Conservation (phyloP, 768 basidiomycete species). For the Symmetrospora coprosmae region DNA sequence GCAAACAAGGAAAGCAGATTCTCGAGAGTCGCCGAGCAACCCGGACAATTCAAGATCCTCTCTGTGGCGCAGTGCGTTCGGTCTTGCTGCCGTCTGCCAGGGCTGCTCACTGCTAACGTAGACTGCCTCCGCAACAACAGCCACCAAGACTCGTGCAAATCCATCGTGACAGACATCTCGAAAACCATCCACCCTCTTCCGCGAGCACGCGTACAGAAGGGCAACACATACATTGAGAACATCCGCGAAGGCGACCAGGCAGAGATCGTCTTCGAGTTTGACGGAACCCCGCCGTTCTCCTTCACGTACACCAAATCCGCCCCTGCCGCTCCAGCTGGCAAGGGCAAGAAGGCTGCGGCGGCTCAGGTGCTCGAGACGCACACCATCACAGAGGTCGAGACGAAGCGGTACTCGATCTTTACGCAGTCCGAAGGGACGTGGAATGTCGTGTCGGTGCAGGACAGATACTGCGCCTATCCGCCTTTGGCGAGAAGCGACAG, state of each 20-base stretch:
- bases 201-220: slow-evolving; percentile 74
- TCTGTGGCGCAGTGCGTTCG: slow-evolving; percentile 70
- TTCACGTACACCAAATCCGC: slow-evolving; percentile 21
- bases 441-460: neutral
- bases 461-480: slow-evolving; percentile 7
- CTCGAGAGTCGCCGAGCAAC: slow-evolving; percentile 63
- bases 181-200: slow-evolving; percentile 60
- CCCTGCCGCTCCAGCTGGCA: neutral
- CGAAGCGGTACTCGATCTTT: slow-evolving; percentile 8
- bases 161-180: slow-evolving; percentile 1
- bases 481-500: slow-evolving; percentile 10
- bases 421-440: slow-evolving; percentile 20
- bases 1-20: slow-evolving; percentile 69
- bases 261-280: slow-evolving; percentile 75
- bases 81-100: neutral
- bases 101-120: neutral
- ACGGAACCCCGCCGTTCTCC: slow-evolving; percentile 81
- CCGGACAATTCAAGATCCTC: slow-evolving; percentile 69
- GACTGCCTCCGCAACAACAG: slow-evolving; percentile 38
- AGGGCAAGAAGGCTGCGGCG: neutral
- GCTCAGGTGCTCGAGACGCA: slow-evolving; percentile 12
- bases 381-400: slow-evolving; percentile 2
- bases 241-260: slow-evolving; percentile 81
- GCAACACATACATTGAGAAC: slow-evolving; percentile 64
- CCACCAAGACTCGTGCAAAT: slow-evolving; percentile 46